phyloP scores from a whole-genome alignment of 2,329 filamentous ascomycete genomes.

The Elsinoe ampelina region DNA sequence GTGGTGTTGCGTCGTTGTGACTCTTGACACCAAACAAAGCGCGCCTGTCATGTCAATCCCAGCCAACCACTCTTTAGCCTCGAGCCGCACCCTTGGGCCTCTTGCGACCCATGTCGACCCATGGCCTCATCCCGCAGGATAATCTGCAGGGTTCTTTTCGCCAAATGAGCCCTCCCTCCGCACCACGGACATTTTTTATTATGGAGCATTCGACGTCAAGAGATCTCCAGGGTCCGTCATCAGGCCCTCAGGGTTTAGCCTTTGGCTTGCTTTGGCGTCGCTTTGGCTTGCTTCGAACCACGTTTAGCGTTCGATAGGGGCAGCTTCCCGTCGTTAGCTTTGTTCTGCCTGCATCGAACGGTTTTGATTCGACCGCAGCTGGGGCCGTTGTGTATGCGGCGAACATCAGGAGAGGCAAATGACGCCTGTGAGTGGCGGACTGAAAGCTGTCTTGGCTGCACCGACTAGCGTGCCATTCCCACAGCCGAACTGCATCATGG shows the following conservation, averaged over 20 bases:
- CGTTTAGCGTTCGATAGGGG: not conserved
- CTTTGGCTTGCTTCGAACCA: too few species aligned
- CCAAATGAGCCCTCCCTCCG: not conserved
- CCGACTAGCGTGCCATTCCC: not conserved
- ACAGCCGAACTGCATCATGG: constrained; percentile 13
- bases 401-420: constrained; percentile 3
- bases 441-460: not conserved
- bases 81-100: not conserved
- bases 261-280: not conserved
- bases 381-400: not conserved
- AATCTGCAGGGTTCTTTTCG: not conserved
- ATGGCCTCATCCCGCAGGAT: not conserved
- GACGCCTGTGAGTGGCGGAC: constrained; percentile 9
- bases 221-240: constrained; percentile 13
- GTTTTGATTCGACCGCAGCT: not conserved
- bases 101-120: not conserved
- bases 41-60: not conserved
- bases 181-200: not conserved
- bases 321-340: constrained; percentile 6
- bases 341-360: not conserved
- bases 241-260: not conserved
- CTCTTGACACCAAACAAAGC: not conserved
- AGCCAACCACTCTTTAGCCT: not conserved
- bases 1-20: not conserved
- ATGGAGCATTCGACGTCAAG: constrained; percentile 11